phyloP scores from a whole-genome alignment of 2,329 filamentous ascomycete genomes.

The Cadophora sp. region DNA sequence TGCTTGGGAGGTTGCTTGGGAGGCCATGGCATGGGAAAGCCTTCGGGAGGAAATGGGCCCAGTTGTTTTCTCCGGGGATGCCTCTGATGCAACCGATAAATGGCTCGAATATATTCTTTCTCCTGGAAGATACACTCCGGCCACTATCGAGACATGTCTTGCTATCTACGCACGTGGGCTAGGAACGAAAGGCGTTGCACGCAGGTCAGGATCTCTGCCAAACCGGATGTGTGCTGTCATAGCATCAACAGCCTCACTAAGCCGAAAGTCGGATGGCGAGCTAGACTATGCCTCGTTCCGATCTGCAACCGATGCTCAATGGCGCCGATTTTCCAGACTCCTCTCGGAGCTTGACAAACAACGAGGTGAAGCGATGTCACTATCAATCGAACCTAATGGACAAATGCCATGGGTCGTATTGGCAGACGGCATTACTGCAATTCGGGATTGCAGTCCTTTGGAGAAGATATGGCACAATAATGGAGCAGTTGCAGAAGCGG shows the following conservation, averaged over 20 bases:
- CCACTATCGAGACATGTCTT: slow-evolving; percentile 84
- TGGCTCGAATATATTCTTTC: slow-evolving; percentile 87
- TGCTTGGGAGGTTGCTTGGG: slow-evolving; percentile 74
- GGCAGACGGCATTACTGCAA: slow-evolving; percentile 79
- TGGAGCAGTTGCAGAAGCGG: slow-evolving; percentile 54
- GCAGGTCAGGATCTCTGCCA: slow-evolving; percentile 64
- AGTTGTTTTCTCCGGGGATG: slow-evolving; percentile 65
- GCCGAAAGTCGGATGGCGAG: slow-evolving; percentile 64
- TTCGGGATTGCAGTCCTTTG: slow-evolving; percentile 79
- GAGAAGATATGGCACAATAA: slow-evolving; percentile 78
- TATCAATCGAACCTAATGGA: slow-evolving; percentile 74
- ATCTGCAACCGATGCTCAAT: slow-evolving; percentile 78
- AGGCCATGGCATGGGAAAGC: slow-evolving; percentile 67
- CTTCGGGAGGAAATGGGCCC: slow-evolving; percentile 59
- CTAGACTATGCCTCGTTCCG: slow-evolving; percentile 81
- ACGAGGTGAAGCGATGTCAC: slow-evolving; percentile 79
- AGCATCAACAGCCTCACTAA: slow-evolving; percentile 70
- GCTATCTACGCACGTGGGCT: slow-evolving; percentile 77
- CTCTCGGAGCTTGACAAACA: slow-evolving; percentile 86
- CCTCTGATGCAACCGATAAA: slow-evolving; percentile 76
- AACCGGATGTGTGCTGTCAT: slow-evolving; percentile 80
- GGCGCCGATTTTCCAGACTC: slow-evolving; percentile 88
- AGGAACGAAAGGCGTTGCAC: slow-evolving; percentile 50
- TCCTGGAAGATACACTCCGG: slow-evolving; percentile 80
- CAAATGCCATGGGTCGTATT: slow-evolving; percentile 85